These are phyloP conservation scores for Bothriochloa decipiens DNA, from an alignment of 176 grass and related monocot genomes.

Conservation along the genomic window DNA sequence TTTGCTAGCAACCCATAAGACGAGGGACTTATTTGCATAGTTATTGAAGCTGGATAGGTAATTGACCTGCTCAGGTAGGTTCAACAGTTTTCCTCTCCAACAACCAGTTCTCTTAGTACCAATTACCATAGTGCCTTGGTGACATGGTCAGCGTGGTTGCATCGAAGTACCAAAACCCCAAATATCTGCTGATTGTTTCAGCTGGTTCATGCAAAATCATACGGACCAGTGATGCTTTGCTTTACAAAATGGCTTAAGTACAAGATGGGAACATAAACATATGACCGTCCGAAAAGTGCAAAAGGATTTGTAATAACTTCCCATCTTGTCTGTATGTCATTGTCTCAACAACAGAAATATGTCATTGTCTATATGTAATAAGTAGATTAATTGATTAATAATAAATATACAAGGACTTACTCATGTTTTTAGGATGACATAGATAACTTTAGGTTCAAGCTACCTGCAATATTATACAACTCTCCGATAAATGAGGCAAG, in stretches of 20 bases:
- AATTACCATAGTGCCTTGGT: background rate
- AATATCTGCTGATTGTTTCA: background rate
- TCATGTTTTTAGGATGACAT: too few relatives aligned
- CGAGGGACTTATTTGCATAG: background rate
- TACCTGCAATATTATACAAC: too few relatives aligned
- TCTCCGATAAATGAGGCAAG: too few relatives aligned
- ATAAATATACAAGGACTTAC: too few relatives aligned
- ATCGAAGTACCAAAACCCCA: background rate
- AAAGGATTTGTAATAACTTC: too few relatives aligned
- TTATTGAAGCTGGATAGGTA: background rate
- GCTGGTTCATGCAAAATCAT: background rate
- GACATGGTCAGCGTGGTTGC: background rate
- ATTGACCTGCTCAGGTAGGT: background rate
- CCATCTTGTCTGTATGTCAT: too few relatives aligned
- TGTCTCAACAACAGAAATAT: too few relatives aligned
- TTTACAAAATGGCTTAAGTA: background rate
- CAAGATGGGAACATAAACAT: background rate
- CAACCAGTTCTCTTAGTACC: background rate
- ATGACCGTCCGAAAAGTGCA: too few relatives aligned
- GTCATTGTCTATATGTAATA: too few relatives aligned
- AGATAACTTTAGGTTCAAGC: too few relatives aligned
- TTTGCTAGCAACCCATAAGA: background rate
- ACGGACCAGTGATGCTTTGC: background rate
- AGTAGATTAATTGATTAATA: too few relatives aligned
- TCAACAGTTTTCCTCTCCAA: background rate